Conservation (phyloP, 106 monocot genomes). For the Dactylorhiza incarnata region DNA sequence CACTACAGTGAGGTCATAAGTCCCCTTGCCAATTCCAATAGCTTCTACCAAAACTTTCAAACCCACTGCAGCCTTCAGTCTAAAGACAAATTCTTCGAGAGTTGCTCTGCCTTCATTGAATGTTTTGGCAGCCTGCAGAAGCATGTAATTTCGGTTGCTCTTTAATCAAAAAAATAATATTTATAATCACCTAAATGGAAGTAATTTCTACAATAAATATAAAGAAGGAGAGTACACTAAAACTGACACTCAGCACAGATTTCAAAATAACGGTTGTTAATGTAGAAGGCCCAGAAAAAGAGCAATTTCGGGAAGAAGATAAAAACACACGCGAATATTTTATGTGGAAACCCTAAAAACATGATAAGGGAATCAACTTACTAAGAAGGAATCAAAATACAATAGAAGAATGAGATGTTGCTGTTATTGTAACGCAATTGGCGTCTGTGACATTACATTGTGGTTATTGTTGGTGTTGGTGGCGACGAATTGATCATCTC, state of each 20-base stretch:
- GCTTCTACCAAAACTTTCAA: slow-evolving; percentile 47
- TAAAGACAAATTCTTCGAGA: slow-evolving; percentile 62
- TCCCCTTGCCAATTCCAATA: slow-evolving; percentile 77
- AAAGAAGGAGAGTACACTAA: neutral
- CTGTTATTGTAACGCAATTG: no score
- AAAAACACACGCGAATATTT: no score
- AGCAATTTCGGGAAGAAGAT: no score
- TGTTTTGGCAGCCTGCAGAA: slow-evolving; percentile 42
- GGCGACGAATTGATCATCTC: no score
- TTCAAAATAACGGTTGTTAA: neutral
- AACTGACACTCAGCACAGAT: neutral
- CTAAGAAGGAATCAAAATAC: no score
- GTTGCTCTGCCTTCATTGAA: slow-evolving; percentile 53
- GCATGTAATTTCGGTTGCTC: neutral
- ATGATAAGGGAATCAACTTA: no score
- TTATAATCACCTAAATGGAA: neutral
- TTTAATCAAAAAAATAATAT: neutral
- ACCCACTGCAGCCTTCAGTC: slow-evolving; percentile 45
- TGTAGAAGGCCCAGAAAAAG: neutral
- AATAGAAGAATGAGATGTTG: no score
- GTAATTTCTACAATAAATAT: neutral
- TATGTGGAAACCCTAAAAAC: no score
- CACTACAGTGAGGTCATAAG: slow-evolving; percentile 57
- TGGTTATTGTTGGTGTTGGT: no score
- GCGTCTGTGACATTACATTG: no score